Conservation (phyloP, 2,329 filamentous ascomycete genomes). For the Stylonectria norvegica region DNA sequence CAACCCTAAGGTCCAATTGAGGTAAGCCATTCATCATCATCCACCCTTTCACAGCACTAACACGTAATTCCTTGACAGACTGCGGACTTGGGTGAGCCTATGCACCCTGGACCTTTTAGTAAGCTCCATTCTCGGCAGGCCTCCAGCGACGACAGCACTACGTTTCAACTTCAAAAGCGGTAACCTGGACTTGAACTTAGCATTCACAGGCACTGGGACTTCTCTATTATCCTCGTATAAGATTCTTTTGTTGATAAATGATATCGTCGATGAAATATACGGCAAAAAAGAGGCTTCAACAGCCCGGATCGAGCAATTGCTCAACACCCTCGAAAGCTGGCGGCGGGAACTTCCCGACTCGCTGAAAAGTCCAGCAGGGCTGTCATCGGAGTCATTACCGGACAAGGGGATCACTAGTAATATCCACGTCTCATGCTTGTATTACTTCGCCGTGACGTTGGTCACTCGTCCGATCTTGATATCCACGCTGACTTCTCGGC, state of each 20-base stretch:
- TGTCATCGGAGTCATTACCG: too few relatives aligned
- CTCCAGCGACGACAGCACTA: constrained; percentile 31
- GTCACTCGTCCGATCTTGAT: constrained; percentile 55
- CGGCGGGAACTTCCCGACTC: constrained; percentile 41
- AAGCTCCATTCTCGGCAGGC: constrained; percentile 37
- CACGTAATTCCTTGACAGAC: constrained; percentile 22
- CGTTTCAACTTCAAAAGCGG: too few relatives aligned
- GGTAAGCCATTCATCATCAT: constrained; percentile 12
- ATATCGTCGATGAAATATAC: constrained; percentile 42
- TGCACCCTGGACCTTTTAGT: constrained; percentile 38
- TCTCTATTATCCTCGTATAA: constrained; percentile 40
- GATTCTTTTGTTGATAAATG: constrained; percentile 42
- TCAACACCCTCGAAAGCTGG: constrained; percentile 44
- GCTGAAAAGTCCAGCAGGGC: too few relatives aligned
- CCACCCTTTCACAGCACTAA: background rate
- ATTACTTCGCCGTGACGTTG: constrained; percentile 57
- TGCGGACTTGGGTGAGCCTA: constrained; percentile 37
- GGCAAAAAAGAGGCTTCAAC: constrained; percentile 33
- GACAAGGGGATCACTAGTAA: constrained; percentile 43
- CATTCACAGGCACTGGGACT: too few relatives aligned
- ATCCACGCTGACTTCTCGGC: constrained; percentile 41
- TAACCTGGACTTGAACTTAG: too few relatives aligned
- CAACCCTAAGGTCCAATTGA: constrained; percentile 14
- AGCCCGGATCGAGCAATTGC: constrained; percentile 36
- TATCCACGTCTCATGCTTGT: constrained; percentile 54